Evolutionary conservation across 805 yeast genomes (phyloP), one percentile per base, ranked within the genome.

Genomic region (Metschnikowia henanensis): DNA sequence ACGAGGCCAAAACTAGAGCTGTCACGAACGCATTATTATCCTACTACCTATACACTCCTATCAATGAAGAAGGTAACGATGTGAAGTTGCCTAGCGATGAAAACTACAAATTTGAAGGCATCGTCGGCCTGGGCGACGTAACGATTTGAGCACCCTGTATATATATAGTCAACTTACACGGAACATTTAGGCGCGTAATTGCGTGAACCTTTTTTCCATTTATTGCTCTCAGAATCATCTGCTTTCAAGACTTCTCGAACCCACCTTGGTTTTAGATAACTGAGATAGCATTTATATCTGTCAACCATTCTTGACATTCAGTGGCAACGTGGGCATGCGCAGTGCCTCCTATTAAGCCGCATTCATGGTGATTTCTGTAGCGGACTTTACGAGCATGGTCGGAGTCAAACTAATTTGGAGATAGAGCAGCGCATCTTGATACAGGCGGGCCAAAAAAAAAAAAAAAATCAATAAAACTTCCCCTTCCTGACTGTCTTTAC

Each of bases 1-100:
- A 78, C 52, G 98, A 94, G 68, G 97, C 97, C 28, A 87, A 90
- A 67, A 85, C 89, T 31, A 81, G 96, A 65, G 94, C 97, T 28
- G 87, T 90, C 41, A 95, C 90, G 26, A 85, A 86, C 64, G 91
- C 97, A 26, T 79, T 94, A 62, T 83, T 89, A 75, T 80, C 87
- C 47, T 94, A 94, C 84, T 94, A 94, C 70, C 77, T 95, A 59
- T 94, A 94, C 66, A 81, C 85, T 51, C 98, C 98, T 13, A 64
- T 84, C 35, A 75, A 75, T 49, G 56, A 57, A 37, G 60, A 60
- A 30, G 76, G 76, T 40, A 53, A 58, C 30, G 60, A 58, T 15
- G 72, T 76, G 13, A 73, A 73, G 46, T 63, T 79, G 31, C 94
- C 95, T 42, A 80, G 87, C 59, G 89, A 83, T 41, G 58, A 59